These are phyloP conservation scores for Fusarium ambrosium DNA, from an alignment of 2,329 filamentous ascomycete genomes.

Conservation along the genomic window DNA sequence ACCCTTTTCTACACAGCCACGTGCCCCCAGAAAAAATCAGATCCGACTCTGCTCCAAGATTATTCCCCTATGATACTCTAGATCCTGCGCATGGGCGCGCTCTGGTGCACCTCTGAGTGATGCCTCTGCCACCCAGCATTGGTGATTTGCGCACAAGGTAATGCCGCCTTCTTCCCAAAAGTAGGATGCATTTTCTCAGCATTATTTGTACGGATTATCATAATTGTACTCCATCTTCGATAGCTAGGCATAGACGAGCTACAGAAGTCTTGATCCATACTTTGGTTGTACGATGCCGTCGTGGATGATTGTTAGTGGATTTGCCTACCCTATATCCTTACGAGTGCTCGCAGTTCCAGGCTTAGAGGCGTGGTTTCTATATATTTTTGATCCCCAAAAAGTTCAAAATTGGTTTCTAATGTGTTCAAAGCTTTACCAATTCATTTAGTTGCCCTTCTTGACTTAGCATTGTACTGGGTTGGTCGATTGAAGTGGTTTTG, in stretches of 20 bases:
- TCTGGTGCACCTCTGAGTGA: not conserved
- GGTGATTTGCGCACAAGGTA: not conserved
- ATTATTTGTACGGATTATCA: not conserved
- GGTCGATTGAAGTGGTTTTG: not conserved
- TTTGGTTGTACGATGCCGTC: not conserved
- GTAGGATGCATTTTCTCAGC: not conserved
- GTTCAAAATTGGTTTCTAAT: rapidly evolving
- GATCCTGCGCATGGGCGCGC: not conserved
- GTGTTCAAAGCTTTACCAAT: rapidly evolving
- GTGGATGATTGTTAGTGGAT: not conserved
- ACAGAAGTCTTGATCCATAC: not conserved
- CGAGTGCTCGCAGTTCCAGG: not conserved
- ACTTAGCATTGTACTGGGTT: not conserved
- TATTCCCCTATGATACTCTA: not conserved
- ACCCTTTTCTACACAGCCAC: not conserved
- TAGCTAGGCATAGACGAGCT: not conserved
- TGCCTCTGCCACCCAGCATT: not conserved
- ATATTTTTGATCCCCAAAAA: not conserved
- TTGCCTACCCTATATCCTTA: not conserved
- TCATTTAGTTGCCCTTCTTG: not conserved
- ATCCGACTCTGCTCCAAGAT: not conserved
- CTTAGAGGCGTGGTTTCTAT: not conserved
- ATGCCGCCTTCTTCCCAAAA: not conserved
- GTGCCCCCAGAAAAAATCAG: too few relatives aligned
- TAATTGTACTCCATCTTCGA: not conserved